Percentiles rank a stretch among this genome's conserved stretches.
These are phyloP conservation scores for Agrostemma githago DNA, from an alignment of 148 eudicot species.

Conservation along the genomic window DNA sequence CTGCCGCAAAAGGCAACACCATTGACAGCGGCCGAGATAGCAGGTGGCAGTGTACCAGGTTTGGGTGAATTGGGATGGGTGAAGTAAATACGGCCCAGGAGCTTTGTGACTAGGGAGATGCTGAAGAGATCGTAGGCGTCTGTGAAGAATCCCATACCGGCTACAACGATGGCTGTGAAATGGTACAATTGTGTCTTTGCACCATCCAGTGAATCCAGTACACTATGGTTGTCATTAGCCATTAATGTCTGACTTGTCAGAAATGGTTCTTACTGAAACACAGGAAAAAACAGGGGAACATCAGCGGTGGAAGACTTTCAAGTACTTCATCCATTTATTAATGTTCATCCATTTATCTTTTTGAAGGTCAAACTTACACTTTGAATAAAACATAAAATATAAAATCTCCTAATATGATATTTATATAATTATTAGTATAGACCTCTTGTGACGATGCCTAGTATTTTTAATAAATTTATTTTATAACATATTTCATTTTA, in stretches of 20 bases:
- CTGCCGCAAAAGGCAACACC: slow-evolving; percentile 54
- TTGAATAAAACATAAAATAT: too few relatives aligned
- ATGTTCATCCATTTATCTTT: too few relatives aligned
- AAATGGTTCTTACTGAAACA: slow-evolving; percentile 11
- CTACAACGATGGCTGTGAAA: slow-evolving; percentile 46
- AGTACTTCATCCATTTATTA: too few relatives aligned
- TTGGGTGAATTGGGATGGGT: slow-evolving; percentile 13
- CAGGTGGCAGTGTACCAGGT: slow-evolving; percentile 41
- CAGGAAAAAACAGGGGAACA: slow-evolving; percentile 9
- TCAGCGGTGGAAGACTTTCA: too few relatives aligned
- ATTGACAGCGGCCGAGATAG: slow-evolving; percentile 46
- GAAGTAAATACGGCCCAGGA: slow-evolving; percentile 45
- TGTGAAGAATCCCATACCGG: slow-evolving; percentile 54
- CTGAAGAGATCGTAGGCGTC: slow-evolving; percentile 50
- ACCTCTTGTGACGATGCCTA: too few relatives aligned
- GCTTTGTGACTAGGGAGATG: slow-evolving; percentile 42
- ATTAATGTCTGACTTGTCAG: slow-evolving; percentile 3
- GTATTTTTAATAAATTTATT: too few relatives aligned
- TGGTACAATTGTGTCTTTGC: slow-evolving; percentile 59
- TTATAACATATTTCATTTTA: too few relatives aligned
- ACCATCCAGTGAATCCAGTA: slow-evolving; percentile 44
- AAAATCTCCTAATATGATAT: too few relatives aligned
- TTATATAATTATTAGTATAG: too few relatives aligned
- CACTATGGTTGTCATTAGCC: slow-evolving; percentile 33
- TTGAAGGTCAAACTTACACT: too few relatives aligned